Evolutionary conservation across 2,329 filamentous ascomycete genomes (phyloP), one percentile per base, ranked within the genome.

Genomic region (Hirsutella rhossiliensis): DNA sequence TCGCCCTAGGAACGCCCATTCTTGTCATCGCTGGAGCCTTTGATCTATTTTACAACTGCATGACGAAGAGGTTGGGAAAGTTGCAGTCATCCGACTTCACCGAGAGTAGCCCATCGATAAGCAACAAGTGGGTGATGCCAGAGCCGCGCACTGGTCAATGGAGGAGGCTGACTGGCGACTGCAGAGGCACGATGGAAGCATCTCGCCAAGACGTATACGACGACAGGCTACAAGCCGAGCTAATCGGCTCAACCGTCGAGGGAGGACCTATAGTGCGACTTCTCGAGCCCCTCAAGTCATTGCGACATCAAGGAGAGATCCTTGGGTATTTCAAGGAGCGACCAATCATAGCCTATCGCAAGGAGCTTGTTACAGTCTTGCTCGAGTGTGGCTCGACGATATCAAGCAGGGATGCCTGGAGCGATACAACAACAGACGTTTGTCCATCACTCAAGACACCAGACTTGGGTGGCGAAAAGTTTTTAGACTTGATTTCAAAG

Each of bases 1-100:
- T 80, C 7, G 76, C 75, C 12, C 56, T 80, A 12, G 76, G 76
- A 7, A 80, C 76, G 0, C 76, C 76, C 0, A 73, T 79, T 3
- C 63, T 79, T 8, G 75, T 79, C 27, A 72, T 78, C 40, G 75
- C 73, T 5, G 73, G 72, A 1, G 50, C 76, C 38, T 66, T 72
- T 32, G 65, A 75, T 54, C 59, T 75, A 32, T 56, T 75, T 38
- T 67, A 71, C 45, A 61, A 63, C 42, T 62, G 56, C 47, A 59
- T 61, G 11, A 57, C 54, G 31, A 62, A 61, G 45, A 59, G 60
- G 4, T 53, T 69, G 19, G 61, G 58, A 47, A 61, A 57, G 37
- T 49, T 57, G n/a, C 50, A 39, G 51, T 53, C 13, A 49, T 43
- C 53, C 13, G 55, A 59, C 7, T 48, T 47, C 6, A 6, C 17